Conservation (phyloP, 2,329 filamentous ascomycete genomes). For the Colletotrichum destructivum region DNA sequence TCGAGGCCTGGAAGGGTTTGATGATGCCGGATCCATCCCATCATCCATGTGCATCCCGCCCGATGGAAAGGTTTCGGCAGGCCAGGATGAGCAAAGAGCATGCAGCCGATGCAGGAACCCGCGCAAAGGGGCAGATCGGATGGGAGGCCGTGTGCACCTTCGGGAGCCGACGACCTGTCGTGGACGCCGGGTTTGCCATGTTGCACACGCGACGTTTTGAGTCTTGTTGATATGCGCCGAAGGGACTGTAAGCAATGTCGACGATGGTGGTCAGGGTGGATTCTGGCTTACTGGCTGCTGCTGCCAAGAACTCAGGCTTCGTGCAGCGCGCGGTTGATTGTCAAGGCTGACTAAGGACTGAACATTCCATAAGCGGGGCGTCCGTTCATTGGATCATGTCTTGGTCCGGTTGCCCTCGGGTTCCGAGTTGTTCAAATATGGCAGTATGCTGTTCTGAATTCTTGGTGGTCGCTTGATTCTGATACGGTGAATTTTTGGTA, state of each 20-base stretch:
- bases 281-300: background rate
- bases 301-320: background rate
- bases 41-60: too few species aligned
- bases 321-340: constrained; percentile 28
- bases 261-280: background rate
- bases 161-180: background rate
- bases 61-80: constrained; percentile 18
- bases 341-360: constrained; percentile 30
- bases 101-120: constrained; percentile 35
- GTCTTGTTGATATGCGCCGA: background rate
- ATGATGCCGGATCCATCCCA: too few species aligned
- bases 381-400: background rate
- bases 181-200: background rate
- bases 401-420: background rate
- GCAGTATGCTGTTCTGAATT: too few species aligned
- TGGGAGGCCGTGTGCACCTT: background rate
- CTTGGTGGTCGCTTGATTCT: too few species aligned
- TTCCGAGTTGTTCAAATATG: too few species aligned
- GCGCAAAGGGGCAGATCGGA: constrained; percentile 12
- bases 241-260: background rate
- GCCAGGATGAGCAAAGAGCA: constrained; percentile 14
- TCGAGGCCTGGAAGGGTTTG: too few species aligned
- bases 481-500: too few species aligned
- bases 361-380: background rate
- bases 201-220: constrained; percentile 3